Conservation (phyloP, 2,329 filamentous ascomycete species). For the Tolypocladium nubicola region DNA sequence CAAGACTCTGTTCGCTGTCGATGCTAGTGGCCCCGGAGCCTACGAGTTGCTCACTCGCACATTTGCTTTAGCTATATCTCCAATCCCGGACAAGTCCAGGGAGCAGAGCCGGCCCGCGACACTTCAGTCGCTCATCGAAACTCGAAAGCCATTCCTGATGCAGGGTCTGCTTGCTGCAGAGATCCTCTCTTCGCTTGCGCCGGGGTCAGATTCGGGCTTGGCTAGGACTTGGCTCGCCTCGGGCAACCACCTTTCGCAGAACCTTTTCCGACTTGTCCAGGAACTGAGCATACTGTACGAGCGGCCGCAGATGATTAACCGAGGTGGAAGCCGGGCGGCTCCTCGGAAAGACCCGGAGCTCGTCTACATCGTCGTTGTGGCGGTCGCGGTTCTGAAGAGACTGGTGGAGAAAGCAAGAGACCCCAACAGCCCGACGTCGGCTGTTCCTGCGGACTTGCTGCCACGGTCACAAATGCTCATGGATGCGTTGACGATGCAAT, state of each 20-base stretch:
- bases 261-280: conserved; percentile 64
- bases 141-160: conserved; percentile 79
- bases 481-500: conserved; percentile 54
- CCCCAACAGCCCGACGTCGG: conserved; percentile 35
- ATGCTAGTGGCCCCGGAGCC: conserved; percentile 51
- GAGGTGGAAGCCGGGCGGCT: conserved; percentile 20
- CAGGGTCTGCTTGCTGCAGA: conserved; percentile 87
- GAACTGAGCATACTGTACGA: conserved; percentile 57
- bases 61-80: conserved; percentile 77
- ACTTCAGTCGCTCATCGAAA: conserved; percentile 60
- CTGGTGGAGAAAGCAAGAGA: conserved; percentile 58
- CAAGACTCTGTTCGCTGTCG: conserved; percentile 68
- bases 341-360: conserved; percentile 38
- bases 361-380: conserved; percentile 55
- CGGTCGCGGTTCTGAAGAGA: conserved; percentile 56
- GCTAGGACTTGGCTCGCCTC: conserved; percentile 74
- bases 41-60: conserved; percentile 77
- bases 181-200: conserved; percentile 68
- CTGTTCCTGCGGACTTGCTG: conserved; percentile 50
- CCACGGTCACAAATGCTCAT: conserved; percentile 59
- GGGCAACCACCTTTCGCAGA: conserved; percentile 73
- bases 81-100: conserved; percentile 58
- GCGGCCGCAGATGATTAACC: conserved; percentile 6
- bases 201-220: conserved; percentile 59
- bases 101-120: conserved; percentile 46